These are phyloP conservation scores for Toxoplasma gondii DNA, from an alignment of 169 alveolate genomes.

Conservation along the genomic window DNA sequence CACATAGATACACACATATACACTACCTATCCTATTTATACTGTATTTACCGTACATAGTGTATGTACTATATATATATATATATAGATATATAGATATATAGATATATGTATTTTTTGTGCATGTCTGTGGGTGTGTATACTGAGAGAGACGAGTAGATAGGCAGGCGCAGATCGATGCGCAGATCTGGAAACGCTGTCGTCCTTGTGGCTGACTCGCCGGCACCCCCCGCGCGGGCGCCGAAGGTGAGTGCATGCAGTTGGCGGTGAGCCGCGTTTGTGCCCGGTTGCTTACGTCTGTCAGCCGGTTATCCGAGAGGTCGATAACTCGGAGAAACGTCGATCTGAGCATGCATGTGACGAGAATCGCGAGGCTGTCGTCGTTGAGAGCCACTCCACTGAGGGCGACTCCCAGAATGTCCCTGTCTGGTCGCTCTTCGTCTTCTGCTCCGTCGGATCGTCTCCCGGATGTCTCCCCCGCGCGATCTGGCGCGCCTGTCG, in stretches of 20 bases:
- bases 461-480: neutral
- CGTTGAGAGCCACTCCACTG: neutral
- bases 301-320: conserved; percentile 23
- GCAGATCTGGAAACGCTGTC: too few species aligned
- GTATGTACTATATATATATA: too few species aligned
- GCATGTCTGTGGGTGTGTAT: neutral
- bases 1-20: neutral
- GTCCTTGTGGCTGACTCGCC: too few species aligned
- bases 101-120: neutral
- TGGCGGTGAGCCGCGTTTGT: neutral
- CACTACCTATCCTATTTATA: neutral
- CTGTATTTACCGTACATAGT: neutral
- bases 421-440: neutral
- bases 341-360: conserved; percentile 19
- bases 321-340: conserved; percentile 7
- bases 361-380: conserved; percentile 2
- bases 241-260: neutral
- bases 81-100: neutral
- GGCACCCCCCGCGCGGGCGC: too few species aligned
- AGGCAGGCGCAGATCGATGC: too few species aligned
- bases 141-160: neutral
- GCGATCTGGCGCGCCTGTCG: neutral
- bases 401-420: neutral
- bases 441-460: neutral
- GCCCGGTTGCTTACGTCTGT: neutral